A percentile compares a stretch with the other conserved stretches of the same genome.
Conservation (phyloP, 495 filamentous ascomycete genomes). For the Collariella sp. region DNA sequence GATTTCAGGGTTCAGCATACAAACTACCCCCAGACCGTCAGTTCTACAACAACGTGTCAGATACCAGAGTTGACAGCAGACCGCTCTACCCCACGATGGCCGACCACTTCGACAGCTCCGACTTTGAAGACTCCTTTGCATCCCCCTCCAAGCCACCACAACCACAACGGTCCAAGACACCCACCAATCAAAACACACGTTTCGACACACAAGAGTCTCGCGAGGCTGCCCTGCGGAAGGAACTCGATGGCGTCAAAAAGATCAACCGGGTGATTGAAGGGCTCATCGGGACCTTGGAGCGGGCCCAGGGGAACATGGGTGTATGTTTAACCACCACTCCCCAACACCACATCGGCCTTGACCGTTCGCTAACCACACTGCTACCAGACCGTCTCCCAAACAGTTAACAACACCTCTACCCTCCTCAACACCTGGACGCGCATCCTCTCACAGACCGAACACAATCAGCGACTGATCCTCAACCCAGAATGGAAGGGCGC, state of each 20-base stretch:
- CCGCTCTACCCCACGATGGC: slow-evolving; percentile 14
- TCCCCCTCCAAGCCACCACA: slow-evolving; percentile 49
- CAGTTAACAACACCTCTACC: slow-evolving; percentile 79
- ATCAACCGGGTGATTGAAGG: slow-evolving; percentile 84
- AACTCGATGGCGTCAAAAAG: slow-evolving; percentile 71
- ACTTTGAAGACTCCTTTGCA: slow-evolving; percentile 54
- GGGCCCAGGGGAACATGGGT: slow-evolving; percentile 85
- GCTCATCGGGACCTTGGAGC: slow-evolving; percentile 68
- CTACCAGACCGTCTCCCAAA: slow-evolving; percentile 68
- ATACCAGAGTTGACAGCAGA: neutral
- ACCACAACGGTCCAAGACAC: slow-evolving; percentile 32
- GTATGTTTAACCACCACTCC: slow-evolving; percentile 41
- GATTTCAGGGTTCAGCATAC: neutral
- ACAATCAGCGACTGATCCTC: slow-evolving; percentile 87
- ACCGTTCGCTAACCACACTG: neutral
- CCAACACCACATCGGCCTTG: neutral
- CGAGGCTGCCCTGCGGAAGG: slow-evolving; percentile 62
- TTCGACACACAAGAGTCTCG: slow-evolving; percentile 62
- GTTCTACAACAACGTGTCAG: neutral
- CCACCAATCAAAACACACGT: slow-evolving; percentile 45
- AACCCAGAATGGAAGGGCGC: slow-evolving; percentile 86
- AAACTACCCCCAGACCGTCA: neutral
- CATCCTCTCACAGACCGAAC: slow-evolving; percentile 92
- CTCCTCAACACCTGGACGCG: slow-evolving; percentile 94
- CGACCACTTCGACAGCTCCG: slow-evolving; percentile 20